Evolutionary conservation across 345 rosid genomes (phyloP).

Genomic region (Melaleuca alternifolia): DNA sequence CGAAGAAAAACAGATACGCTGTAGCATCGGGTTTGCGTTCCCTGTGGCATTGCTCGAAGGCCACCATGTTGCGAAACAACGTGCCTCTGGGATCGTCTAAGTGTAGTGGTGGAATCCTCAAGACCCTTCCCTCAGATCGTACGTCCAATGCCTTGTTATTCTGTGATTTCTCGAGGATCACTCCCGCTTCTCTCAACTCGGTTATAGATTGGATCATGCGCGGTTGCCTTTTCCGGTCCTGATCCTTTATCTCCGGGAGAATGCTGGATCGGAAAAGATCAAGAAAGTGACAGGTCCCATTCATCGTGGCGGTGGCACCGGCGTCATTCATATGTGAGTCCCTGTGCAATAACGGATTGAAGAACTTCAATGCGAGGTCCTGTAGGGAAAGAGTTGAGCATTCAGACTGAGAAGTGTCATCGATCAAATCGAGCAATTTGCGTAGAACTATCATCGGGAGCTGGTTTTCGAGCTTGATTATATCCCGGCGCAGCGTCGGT

Average conservation of each 20-base stretch:
- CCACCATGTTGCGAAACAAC: conserved; percentile 19
- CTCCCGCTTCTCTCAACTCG: conserved; percentile 11
- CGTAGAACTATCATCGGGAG: conserved; percentile 9
- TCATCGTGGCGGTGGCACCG: not conserved
- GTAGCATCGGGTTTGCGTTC: conserved; percentile 9
- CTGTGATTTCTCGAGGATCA: not conserved
- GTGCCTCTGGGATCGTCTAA: conserved; percentile 16
- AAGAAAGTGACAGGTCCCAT: conserved; percentile 3
- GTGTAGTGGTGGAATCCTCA: conserved; percentile 10
- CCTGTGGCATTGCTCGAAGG: conserved; percentile 21
- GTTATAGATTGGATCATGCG: conserved; percentile 3
- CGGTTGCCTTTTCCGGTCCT: not conserved
- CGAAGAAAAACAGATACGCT: conserved; percentile 13
- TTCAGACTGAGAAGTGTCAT: not conserved
- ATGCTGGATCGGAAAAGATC: conserved; percentile 17
- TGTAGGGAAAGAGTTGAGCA: not conserved
- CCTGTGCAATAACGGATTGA: conserved; percentile 11
- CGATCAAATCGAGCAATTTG: not conserved
- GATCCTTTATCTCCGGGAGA: conserved; percentile 1
- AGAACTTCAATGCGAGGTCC: conserved; percentile 10
- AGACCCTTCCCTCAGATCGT: not conserved
- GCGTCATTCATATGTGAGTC: not conserved
- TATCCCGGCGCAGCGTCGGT: conserved; percentile 10
- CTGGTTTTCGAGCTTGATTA: conserved; percentile 27
- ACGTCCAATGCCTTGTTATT: conserved; percentile 4